Base-by-base conservation (phyloP, 176 grass and related monocot species). In the Echinochloa phyllopogon region DNA sequence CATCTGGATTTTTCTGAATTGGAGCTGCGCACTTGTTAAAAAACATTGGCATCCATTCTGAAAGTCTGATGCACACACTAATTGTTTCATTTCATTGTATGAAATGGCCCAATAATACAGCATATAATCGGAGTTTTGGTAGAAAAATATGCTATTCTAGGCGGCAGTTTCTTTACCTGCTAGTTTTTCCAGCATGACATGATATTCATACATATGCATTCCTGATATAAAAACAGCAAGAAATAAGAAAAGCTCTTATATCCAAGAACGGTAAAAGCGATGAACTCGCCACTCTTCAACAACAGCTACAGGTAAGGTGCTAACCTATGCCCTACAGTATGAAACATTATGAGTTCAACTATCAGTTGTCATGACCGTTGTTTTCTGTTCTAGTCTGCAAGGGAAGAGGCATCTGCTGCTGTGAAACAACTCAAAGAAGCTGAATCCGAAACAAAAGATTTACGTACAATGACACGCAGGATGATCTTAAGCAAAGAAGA, bases 401-500 rank as follows among this genome's bases (percentile, higher is more conserved):
- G 62, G 74, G 88, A 92, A 69, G 90, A 94, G 56, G 61, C 65
- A 50, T 53, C 81, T 53, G 49, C 58, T 42, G 84, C 91, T 81
- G 79, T 71, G 38, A 65, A 87, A 57, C 92, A 95, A 78, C 81
- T 98, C 48, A 82, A 83, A 73, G 96, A 92, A 83, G 83, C 83
- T 38, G 96, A 98, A 82, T 90, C 83, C 2, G 91, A 98, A 88
- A 74, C 74, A 78, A 90, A 95, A 86, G 81, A 79, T 18, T 89
- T 98, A 60, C 91, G 69, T 38, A 92, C 83, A 62, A 98, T 94
- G 87, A 94, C 96, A 65, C 83, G 93, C 9, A 90, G 93, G 87
- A 95, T 98, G 91, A 75, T 94, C 79, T 90, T 98, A 89, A 94
- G 87, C 74, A 82, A 94, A 77, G 93, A 95, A 90, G 96, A 98